Evolutionary conservation across 192 early-diverging fungal genomes (phyloP).

Genomic region (Backusella psychrophila): DNA sequence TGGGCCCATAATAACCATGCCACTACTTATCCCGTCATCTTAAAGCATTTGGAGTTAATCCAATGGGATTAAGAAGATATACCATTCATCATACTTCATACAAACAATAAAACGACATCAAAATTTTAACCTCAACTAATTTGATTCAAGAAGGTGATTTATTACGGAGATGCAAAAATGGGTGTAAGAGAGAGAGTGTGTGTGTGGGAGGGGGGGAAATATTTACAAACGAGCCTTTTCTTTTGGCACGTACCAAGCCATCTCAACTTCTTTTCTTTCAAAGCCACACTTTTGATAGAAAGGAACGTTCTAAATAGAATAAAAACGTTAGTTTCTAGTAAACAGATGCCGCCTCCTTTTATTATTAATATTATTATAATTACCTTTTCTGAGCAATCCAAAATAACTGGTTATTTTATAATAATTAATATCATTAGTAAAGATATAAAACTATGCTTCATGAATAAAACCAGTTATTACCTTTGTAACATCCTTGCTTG

Average conservation of each 20-base stretch:
- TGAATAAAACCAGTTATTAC: slow-evolving; percentile 31
- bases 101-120: background rate
- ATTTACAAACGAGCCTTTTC: slow-evolving; percentile 21
- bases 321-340: slow-evolving; percentile 29
- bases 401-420: slow-evolving; percentile 34
- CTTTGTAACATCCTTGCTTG: slow-evolving; percentile 80
- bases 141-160: background rate
- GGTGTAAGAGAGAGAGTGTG: background rate
- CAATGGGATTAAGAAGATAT: background rate
- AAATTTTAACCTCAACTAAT: background rate
- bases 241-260: slow-evolving; percentile 59
- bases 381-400: slow-evolving; percentile 61
- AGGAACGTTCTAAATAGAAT: slow-evolving; percentile 61
- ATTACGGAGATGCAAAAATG: slow-evolving; percentile 1
- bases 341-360: background rate
- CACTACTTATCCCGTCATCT: slow-evolving; percentile 24
- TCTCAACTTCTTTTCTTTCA: slow-evolving; percentile 67
- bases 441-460: background rate
- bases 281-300: slow-evolving; percentile 91
- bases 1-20: slow-evolving; percentile 35
- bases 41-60: background rate
- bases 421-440: background rate
- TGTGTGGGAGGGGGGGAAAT: background rate
- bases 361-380: background rate
- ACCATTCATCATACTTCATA: background rate